Base-by-base conservation (phyloP, 805 yeast genomes). In the Isabelozyma rhagii region DNA sequence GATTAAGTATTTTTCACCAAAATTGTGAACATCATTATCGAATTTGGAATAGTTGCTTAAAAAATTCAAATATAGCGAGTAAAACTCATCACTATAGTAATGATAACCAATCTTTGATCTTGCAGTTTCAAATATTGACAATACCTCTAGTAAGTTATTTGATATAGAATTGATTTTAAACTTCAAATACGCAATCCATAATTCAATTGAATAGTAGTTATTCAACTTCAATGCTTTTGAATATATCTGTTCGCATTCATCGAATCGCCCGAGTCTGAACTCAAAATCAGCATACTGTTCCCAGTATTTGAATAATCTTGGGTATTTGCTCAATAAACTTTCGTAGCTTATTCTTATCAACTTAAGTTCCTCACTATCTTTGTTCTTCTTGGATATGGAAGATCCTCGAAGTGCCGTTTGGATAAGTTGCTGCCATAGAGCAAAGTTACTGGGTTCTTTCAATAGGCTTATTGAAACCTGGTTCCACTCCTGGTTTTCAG, bases 231-330 rank as follows among this genome's bases (percentile, higher is more conserved):
- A 58, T 1, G 77, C 75, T n/a, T 66, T 54, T 29, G 64, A 52
- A 53, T 68, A 82, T 1, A 80, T 61, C 1, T 49, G 52, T 1
- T 62, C 61, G 2, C 81, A 74, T 3, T 52, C 49, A 0, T 63
- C 64, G 0, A 80, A 69, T 45, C 70, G 57, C 0, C 82, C 83
- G 29, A 80, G 58, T 31, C 62, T 65, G 54, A 72, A 78, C 54
- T 75, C 77, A 72, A 76, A 67, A 3, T 63, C 57, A 0, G 86
- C 85, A 59, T 67, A 81, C 39, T 75, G 69, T n/a, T 80, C 64
- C 88, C 88, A 84, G 56, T 80, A 80, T 43, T 78, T 79, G 52
- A 77, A 81, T 29, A 77, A 62, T 5, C 67, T 60, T 0, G 89
- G 88, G 55, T 64, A 83, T 44, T 72, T 69, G 1, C 61, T 60